These are phyloP conservation scores for Ogataea hybrid DNA, from an alignment of 1,139 yeast genomes.

Conservation along the genomic window DNA sequence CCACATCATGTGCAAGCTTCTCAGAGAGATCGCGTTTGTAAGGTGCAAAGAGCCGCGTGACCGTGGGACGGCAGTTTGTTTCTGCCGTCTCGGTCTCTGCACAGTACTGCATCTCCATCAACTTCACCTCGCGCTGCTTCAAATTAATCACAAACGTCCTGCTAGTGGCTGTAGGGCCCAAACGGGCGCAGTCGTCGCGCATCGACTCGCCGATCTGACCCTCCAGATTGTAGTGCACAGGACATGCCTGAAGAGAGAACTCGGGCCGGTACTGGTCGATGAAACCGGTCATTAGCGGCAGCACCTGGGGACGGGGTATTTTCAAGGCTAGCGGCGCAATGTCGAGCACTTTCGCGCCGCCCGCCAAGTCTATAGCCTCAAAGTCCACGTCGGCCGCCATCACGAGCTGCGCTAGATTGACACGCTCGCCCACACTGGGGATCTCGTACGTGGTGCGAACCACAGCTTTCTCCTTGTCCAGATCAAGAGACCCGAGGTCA, in stretches of 20 bases:
- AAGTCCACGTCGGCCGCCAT: not conserved
- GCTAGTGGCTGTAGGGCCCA: constrained; percentile 18
- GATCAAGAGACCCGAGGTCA: constrained; percentile 10
- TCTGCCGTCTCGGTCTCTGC: not conserved
- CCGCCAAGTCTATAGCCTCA: no score
- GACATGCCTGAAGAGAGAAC: constrained; percentile 49
- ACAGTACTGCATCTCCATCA: constrained; percentile 14
- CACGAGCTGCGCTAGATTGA: not conserved
- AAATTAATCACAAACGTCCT: constrained; percentile 25
- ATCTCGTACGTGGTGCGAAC: not conserved
- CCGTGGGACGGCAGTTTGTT: constrained; percentile 5
- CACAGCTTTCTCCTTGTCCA: constrained; percentile 4
- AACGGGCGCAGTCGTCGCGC: constrained; percentile 23
- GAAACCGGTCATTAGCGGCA: constrained; percentile 47
- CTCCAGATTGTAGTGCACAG: constrained; percentile 28
- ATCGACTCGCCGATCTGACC: constrained; percentile 22
- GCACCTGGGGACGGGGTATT: constrained; percentile 6
- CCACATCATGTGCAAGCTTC: constrained; percentile 7
- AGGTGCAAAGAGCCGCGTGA: constrained; percentile 16
- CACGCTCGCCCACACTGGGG: not conserved
- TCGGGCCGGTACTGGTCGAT: constrained; percentile 54
- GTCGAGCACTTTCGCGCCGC: constrained; percentile 3
- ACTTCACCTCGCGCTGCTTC: constrained; percentile 26
- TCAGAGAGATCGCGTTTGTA: constrained; percentile 1
- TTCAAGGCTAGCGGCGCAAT: not conserved